phyloP scores from a whole-genome alignment of 495 filamentous ascomycete species.

The Rhizodiscina lignyota region DNA sequence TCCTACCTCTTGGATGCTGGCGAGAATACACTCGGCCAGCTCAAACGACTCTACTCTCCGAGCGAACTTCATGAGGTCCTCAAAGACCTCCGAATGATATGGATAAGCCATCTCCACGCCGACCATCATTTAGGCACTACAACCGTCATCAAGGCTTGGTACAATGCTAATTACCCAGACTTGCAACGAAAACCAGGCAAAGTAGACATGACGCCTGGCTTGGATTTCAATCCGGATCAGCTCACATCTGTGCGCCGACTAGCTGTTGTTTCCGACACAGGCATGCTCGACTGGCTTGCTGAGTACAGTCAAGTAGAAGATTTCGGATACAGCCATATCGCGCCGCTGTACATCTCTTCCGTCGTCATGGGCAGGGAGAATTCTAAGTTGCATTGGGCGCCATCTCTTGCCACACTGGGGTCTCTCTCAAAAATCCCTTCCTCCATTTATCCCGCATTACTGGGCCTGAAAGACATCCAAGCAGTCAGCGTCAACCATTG shows the following conservation, averaged over 20 bases:
- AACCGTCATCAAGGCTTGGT: conserved; percentile 65
- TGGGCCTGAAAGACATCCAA: conserved; percentile 33
- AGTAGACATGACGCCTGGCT: not conserved
- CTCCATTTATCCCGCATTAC: conserved; percentile 1
- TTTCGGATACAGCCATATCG: conserved; percentile 46
- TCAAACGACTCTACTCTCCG: conserved; percentile 53
- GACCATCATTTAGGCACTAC: conserved; percentile 86
- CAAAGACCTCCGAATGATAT: conserved; percentile 64
- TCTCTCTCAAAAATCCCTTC: not conserved
- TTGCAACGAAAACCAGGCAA: not conserved
- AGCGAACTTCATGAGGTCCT: conserved; percentile 51
- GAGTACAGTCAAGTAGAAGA: conserved; percentile 70
- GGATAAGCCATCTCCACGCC: conserved; percentile 90
- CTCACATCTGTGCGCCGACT: conserved; percentile 25
- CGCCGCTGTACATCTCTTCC: conserved; percentile 22
- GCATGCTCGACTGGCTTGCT: conserved; percentile 53
- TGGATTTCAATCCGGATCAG: not conserved
- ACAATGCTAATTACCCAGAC: conserved; percentile 26
- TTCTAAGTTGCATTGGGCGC: not conserved
- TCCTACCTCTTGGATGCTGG: conserved; percentile 82
- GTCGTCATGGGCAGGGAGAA: too few relatives aligned
- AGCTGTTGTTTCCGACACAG: conserved; percentile 40
- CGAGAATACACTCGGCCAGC: conserved; percentile 84
- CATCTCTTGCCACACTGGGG: too few relatives aligned
- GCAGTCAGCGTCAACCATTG: conserved; percentile 62